Evolutionary conservation across 2,329 filamentous ascomycete species (phyloP), one percentile per base, ranked within the genome.

Genomic region (Pseudogymnoascus destructans): DNA sequence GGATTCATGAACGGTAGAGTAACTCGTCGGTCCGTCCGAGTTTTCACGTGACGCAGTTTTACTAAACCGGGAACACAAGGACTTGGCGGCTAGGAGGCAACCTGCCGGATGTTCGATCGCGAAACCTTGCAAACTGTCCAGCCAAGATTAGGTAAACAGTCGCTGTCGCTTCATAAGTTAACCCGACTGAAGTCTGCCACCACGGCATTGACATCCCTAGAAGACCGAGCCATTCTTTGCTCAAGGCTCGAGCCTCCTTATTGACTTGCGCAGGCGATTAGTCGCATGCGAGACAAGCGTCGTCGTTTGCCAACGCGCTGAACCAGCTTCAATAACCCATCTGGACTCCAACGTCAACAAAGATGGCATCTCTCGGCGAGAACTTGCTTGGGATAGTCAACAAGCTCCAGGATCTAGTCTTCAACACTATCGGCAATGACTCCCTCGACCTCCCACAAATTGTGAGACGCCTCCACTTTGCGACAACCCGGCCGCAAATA

Each of bases 391-490:
- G 82, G 66, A 95, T 90, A 64, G 93, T 98, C 76, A 98, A 98
- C 79, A 95, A 95, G 79, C 80, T 98, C 69, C 93, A 98, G 74
- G 93, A 97, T 74, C 76, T 98, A 70, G 93, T 98, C 69, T 98
- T 98, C 79, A 98, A 98, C 76, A 98, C 93, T 66, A 98, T 98
- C 73, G 93, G 93, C 74, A 97, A 91, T 77, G 93, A 98, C 73
- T 97, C 92, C 57, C 81, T 98, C 61, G 93, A 98, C 74, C 78
- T 98, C 59, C 93, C 93, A 60, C 93, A 98, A 76, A 98, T 98
- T 79, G 93, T 96, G 84, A 70, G 84, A 40, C 66, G 59, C 59
- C 15, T 59, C 59, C 56, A 55, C 42, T 33, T 30, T 38, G 27
- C 58, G 25, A 55, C 36, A 23, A 25, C 15, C 5, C 27, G 9